Evolutionary conservation across 2,329 filamentous ascomycete species (phyloP).

Genomic region (Periconia macrospinosa): DNA sequence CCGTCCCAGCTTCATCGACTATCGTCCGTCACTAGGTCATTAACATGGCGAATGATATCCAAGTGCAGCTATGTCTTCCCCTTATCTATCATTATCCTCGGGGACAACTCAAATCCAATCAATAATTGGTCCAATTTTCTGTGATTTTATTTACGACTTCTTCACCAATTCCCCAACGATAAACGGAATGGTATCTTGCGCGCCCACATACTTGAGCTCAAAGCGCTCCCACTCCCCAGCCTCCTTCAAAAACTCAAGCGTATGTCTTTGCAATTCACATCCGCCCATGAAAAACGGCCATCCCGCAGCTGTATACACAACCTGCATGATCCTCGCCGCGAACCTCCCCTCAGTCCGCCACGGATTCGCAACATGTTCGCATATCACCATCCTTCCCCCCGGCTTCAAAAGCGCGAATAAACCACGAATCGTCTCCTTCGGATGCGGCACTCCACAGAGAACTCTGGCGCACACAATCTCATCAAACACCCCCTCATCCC

Average conservation of each 20-base stretch:
- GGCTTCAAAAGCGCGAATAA: constrained; percentile 57
- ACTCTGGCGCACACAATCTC: constrained; percentile 58
- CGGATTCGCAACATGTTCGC: constrained; percentile 59
- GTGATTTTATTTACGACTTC: constrained; percentile 12
- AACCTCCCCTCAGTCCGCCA: constrained; percentile 52
- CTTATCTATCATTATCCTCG: too few relatives aligned
- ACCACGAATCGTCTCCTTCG: constrained; percentile 48
- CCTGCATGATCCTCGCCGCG: constrained; percentile 50
- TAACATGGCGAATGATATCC: not conserved
- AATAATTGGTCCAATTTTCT: not conserved
- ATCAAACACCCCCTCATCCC: constrained; percentile 51
- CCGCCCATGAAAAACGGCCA: constrained; percentile 58
- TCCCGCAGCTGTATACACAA: constrained; percentile 48
- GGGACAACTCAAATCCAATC: too few relatives aligned
- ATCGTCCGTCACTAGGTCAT: not conserved
- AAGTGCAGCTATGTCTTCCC: too few relatives aligned
- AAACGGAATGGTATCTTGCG: constrained; percentile 34
- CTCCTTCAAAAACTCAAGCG: constrained; percentile 45
- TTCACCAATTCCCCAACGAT: constrained; percentile 43
- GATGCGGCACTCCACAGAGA: constrained; percentile 56
- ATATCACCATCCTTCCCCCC: constrained; percentile 57
- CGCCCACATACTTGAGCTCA: constrained; percentile 46
- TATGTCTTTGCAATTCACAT: constrained; percentile 56
- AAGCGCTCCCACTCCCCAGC: constrained; percentile 54
- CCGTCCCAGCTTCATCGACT: too few relatives aligned